phyloP scores from a whole-genome alignment of 768 basidiomycete genomes.

The Pulveroboletus sp. region DNA sequence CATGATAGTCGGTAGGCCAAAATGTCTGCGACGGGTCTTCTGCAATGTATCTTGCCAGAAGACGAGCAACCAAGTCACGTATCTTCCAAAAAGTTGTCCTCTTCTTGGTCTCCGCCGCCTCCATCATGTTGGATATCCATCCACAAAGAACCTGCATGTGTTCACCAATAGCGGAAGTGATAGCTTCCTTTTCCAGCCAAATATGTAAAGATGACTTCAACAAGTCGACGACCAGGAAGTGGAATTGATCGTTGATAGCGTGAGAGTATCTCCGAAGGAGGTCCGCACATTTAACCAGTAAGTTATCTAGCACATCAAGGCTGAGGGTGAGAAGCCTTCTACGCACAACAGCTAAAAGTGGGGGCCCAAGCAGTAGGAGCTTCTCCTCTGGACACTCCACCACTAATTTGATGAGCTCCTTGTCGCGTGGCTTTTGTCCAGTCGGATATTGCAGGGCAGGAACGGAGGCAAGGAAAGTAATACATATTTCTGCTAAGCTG shows the following conservation, averaged over 20 bases:
- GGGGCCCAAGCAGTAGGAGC: slow-evolving; percentile 54
- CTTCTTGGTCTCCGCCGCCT: slow-evolving; percentile 30
- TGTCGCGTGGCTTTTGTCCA: slow-evolving; percentile 58
- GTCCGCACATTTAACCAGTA: slow-evolving; percentile 51
- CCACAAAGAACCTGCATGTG: slow-evolving; percentile 46
- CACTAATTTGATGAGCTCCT: slow-evolving; percentile 52
- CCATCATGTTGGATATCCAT: slow-evolving; percentile 49
- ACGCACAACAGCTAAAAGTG: slow-evolving; percentile 53
- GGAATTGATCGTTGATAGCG: slow-evolving; percentile 47
- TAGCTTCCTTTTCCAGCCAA: slow-evolving; percentile 43
- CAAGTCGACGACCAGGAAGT: slow-evolving; percentile 53
- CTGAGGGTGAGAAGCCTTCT: slow-evolving; percentile 51
- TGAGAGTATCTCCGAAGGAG: slow-evolving; percentile 53
- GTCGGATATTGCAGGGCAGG: slow-evolving; percentile 58
- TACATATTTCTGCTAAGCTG: slow-evolving; percentile 46
- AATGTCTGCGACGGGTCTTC: slow-evolving; percentile 49
- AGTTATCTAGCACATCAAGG: slow-evolving; percentile 42
- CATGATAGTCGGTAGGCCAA: slow-evolving; percentile 39
- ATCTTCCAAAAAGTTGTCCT: slow-evolving; percentile 59
- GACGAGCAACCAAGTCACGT: slow-evolving; percentile 57
- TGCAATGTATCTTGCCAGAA: slow-evolving; percentile 61
- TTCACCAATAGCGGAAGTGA: slow-evolving; percentile 34
- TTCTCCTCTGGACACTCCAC: slow-evolving; percentile 45
- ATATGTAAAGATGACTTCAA: slow-evolving; percentile 58
- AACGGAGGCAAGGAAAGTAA: slow-evolving; percentile 57